Evolutionary conservation across 176 grass and related monocot genomes (phyloP).

Genomic region (Lolium rigidum): DNA sequence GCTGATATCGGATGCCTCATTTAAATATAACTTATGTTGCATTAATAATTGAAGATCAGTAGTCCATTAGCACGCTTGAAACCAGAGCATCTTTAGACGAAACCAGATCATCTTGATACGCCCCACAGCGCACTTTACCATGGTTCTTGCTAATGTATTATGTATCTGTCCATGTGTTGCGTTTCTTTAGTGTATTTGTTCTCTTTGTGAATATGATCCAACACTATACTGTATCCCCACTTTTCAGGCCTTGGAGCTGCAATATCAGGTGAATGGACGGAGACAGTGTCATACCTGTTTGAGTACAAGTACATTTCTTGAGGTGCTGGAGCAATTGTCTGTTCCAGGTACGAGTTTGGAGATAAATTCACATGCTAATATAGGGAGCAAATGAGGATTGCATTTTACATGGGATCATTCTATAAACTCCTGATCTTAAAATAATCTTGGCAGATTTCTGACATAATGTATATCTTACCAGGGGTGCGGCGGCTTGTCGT

Average conservation of each 20-base stretch:
- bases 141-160: constrained; percentile 26
- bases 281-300: constrained; percentile 59
- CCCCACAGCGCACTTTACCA: background rate
- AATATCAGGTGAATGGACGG: constrained; percentile 64
- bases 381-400: background rate
- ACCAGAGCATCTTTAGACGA: background rate
- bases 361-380: background rate
- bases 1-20: background rate
- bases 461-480: constrained; percentile 18
- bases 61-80: constrained; percentile 1
- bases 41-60: constrained; percentile 12
- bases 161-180: background rate
- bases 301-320: constrained; percentile 54
- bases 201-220: constrained; percentile 27
- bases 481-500: constrained; percentile 62
- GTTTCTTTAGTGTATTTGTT: background rate
- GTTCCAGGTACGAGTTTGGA: constrained; percentile 60
- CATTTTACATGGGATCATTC: background rate
- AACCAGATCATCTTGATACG: background rate
- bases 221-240: background rate
- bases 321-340: constrained; percentile 59
- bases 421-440: background rate
- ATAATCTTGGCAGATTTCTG: constrained; percentile 4
- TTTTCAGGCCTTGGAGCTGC: constrained; percentile 64
- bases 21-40: constrained; percentile 21